A percentile compares a stretch with the other conserved stretches of the same genome.
Conservation (phyloP, 2,329 filamentous ascomycete genomes). For the Aspergillus ruber region DNA sequence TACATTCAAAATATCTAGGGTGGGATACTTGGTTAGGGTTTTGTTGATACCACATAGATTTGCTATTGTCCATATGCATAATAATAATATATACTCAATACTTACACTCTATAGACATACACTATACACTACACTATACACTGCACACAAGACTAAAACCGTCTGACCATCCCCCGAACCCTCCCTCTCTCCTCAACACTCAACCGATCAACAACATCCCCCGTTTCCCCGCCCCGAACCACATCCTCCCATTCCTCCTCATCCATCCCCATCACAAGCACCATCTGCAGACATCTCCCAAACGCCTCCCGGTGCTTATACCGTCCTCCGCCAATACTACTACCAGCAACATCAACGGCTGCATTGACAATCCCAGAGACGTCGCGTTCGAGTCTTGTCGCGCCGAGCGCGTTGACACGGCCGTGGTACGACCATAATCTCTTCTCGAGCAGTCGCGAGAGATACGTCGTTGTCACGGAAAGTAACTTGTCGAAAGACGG, state of each 20-base stretch:
- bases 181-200: slow-evolving; percentile 65
- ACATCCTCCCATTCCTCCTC: slow-evolving; percentile 91
- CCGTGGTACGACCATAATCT: slow-evolving; percentile 75
- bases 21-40: neutral
- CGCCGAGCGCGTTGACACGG: slow-evolving; percentile 72
- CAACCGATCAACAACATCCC: slow-evolving; percentile 57
- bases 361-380: slow-evolving; percentile 63
- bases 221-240: slow-evolving; percentile 40
- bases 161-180: slow-evolving; percentile 62
- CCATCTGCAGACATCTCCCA: slow-evolving; percentile 68
- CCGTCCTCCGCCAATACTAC: slow-evolving; percentile 39
- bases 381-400: slow-evolving; percentile 77
- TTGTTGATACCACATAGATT: neutral
- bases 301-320: slow-evolving; percentile 76
- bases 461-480: slow-evolving; percentile 64
- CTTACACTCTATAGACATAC: too few relatives aligned
- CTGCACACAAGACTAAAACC: too few relatives aligned
- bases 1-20: slow-evolving; percentile 7
- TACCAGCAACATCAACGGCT: slow-evolving; percentile 34
- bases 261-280: slow-evolving; percentile 87
- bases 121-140: neutral
- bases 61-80: slow-evolving; percentile 1
- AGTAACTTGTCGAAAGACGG: slow-evolving; percentile 71
- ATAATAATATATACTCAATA: neutral
- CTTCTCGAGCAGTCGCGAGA: slow-evolving; percentile 78